Evolutionary conservation across 208 protist genomes (phyloP).

Genomic region (Entamoeba histolytica): DNA sequence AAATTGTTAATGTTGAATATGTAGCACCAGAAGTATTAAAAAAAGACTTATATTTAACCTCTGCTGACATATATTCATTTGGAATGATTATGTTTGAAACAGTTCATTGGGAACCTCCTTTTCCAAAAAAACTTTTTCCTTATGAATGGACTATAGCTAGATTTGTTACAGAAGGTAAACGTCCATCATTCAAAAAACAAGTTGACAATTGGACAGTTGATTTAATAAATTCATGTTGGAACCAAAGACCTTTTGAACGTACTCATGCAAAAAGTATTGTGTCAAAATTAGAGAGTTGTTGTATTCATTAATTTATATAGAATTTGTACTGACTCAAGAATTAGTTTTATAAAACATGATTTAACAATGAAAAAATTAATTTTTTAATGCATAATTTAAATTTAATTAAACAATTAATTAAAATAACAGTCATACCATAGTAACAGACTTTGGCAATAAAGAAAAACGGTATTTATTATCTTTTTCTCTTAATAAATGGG

Average conservation of each 20-base stretch:
- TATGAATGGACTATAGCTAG: background rate
- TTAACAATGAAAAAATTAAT: too few relatives aligned
- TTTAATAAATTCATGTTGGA: background rate
- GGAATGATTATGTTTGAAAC: background rate
- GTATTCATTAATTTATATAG: too few relatives aligned
- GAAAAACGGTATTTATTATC: background rate
- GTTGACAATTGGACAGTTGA: background rate
- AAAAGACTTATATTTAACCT: background rate
- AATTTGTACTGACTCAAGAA: too few relatives aligned
- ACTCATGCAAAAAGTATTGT: background rate
- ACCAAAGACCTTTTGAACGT: background rate
- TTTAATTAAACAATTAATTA: too few relatives aligned
- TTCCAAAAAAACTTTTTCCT: background rate
- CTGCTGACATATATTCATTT: background rate
- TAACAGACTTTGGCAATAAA: background rate
- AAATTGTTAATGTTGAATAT: background rate
- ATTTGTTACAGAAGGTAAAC: background rate
- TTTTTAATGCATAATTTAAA: too few relatives aligned
- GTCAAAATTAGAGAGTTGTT: background rate
- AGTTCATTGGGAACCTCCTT: background rate
- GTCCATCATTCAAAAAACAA: background rate
- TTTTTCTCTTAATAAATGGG: background rate
- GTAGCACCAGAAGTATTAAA: background rate
- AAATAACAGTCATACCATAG: background rate
- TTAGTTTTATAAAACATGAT: too few relatives aligned